phyloP scores from a whole-genome alignment of 2,329 filamentous ascomycete species.

The Pyricularia pennisetigena region DNA sequence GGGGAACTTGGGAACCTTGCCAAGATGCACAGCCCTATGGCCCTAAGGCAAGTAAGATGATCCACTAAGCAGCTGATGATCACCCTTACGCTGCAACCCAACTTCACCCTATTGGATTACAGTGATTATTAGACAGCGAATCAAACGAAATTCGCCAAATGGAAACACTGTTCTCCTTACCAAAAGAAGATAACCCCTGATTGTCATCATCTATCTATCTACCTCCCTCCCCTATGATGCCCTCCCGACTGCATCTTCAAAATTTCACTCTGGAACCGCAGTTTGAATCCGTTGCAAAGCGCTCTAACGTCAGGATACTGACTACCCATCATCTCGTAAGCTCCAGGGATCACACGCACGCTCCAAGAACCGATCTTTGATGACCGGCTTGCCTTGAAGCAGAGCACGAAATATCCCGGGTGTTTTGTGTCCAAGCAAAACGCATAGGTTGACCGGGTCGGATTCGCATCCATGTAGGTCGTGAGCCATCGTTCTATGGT shows the following conservation, averaged over 20 bases:
- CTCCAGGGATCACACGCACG: constrained; percentile 86
- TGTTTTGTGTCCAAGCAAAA: constrained; percentile 92
- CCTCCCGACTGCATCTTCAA: constrained; percentile 41
- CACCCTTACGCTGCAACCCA: background rate
- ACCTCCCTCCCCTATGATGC: constrained; percentile 1
- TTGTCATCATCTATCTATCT: background rate
- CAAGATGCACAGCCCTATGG: background rate
- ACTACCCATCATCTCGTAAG: constrained; percentile 81
- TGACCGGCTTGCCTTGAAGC: constrained; percentile 82
- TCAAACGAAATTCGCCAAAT: background rate
- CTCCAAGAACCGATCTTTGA: constrained; percentile 69
- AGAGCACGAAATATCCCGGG: constrained; percentile 89
- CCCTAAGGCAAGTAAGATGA: background rate
- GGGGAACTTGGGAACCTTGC: background rate
- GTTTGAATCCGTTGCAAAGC: constrained; percentile 94
- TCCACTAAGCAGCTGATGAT: background rate
- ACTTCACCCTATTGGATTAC: background rate
- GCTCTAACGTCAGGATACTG: constrained; percentile 92
- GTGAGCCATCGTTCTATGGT: constrained; percentile 81
- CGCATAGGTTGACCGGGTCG: constrained; percentile 83
- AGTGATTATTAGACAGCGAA: background rate
- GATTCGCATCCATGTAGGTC: constrained; percentile 93
- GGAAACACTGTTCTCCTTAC: background rate
- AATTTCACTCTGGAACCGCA: constrained; percentile 60
- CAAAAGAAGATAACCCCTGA: background rate